These are phyloP conservation scores for Spiromastix sp. DNA, from an alignment of 2,329 filamentous ascomycete genomes.

Conservation along the genomic window DNA sequence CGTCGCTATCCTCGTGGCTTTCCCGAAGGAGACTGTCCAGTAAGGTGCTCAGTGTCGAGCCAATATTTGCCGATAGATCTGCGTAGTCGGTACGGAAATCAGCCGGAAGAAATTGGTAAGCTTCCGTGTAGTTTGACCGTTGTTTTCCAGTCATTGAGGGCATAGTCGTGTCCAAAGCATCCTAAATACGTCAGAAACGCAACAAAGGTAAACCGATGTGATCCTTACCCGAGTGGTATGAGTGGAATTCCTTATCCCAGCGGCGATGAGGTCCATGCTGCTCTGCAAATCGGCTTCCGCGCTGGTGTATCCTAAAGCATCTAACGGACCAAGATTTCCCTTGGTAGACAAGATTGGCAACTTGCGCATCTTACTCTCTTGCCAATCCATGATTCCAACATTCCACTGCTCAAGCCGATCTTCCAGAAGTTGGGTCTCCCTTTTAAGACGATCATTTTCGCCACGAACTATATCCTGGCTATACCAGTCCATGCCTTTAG, in stretches of 20 bases:
- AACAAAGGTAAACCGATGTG: background rate
- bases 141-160: constrained; percentile 47
- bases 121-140: constrained; percentile 45
- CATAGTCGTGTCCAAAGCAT: constrained; percentile 51
- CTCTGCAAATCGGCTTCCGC: constrained; percentile 26
- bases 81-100: constrained; percentile 38
- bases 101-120: constrained; percentile 43
- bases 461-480: constrained; percentile 48
- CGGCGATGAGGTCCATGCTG: constrained; percentile 24
- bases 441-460: constrained; percentile 29
- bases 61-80: constrained; percentile 24
- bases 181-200: constrained; percentile 23
- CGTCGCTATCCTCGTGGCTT: constrained; percentile 14
- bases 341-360: background rate
- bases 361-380: constrained; percentile 22
- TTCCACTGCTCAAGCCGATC: constrained; percentile 60
- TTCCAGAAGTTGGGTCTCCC: constrained; percentile 53
- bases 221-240: too few relatives aligned
- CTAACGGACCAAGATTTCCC: constrained; percentile 11
- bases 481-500: constrained; percentile 65
- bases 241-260: background rate
- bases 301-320: constrained; percentile 19
- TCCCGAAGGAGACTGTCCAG: constrained; percentile 13
- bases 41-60: constrained; percentile 22
- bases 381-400: constrained; percentile 52